A percentile compares a stretch with the other conserved stretches of the same genome.
Conservation (phyloP, 1,284 basidiomycete species). For the Neonothopanus nambi region DNA sequence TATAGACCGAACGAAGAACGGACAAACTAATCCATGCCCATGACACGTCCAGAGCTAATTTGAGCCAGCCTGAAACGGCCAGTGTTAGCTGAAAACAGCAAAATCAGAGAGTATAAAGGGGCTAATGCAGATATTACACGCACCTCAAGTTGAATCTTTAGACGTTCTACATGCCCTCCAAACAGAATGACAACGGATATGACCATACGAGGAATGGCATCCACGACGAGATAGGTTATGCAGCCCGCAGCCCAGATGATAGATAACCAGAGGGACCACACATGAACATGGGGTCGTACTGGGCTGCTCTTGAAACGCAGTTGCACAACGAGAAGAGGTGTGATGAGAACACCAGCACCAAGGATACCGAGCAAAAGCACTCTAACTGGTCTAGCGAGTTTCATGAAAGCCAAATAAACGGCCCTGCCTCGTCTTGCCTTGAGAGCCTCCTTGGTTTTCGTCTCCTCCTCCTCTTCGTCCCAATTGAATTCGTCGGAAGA, state of each 20-base stretch:
- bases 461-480: conserved; percentile 55
- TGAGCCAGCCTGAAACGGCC: conserved; percentile 71
- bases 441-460: conserved; percentile 22
- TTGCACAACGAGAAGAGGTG: conserved; percentile 68
- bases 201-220: conserved; percentile 58
- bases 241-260: conserved; percentile 69
- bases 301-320: conserved; percentile 53
- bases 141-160: conserved; percentile 68
- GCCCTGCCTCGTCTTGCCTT: conserved; percentile 53
- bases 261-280: conserved; percentile 74
- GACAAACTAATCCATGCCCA: conserved; percentile 75
- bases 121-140: neutral
- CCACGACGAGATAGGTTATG: conserved; percentile 62
- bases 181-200: conserved; percentile 54
- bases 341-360: conserved; percentile 64
- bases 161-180: conserved; percentile 61
- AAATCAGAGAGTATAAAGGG: conserved; percentile 21
- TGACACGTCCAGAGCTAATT: conserved; percentile 60
- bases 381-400: conserved; percentile 60
- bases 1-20: conserved; percentile 53
- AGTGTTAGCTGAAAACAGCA: conserved; percentile 47
- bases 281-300: conserved; percentile 55
- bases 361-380: conserved; percentile 55
- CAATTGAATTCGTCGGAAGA: conserved; percentile 74
- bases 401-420: conserved; percentile 67